These are phyloP conservation scores for Eleusine indica DNA, from an alignment of 176 grass and related monocot genomes.

Conservation along the genomic window DNA sequence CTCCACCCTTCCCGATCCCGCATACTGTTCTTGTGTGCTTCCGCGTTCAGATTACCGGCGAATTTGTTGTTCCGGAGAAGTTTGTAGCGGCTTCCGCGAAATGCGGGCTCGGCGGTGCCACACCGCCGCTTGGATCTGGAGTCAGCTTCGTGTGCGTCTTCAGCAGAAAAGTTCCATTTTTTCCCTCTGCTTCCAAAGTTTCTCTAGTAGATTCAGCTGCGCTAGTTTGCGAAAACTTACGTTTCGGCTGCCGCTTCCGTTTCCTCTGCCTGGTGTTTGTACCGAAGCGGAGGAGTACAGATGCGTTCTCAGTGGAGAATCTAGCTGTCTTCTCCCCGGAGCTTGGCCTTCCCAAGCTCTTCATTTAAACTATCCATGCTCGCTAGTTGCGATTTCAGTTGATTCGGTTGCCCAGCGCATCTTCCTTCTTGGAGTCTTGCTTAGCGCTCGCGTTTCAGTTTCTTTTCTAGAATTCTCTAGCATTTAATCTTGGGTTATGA, in stretches of 20 bases:
- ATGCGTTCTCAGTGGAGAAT: constrained; percentile 25
- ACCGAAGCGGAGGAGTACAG: constrained; percentile 16
- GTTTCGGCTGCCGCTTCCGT: background rate
- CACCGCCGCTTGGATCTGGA: constrained; percentile 41
- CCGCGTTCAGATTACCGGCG: background rate
- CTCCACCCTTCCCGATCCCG: background rate
- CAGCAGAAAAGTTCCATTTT: background rate
- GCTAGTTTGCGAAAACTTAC: background rate
- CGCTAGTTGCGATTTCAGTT: constrained; percentile 11
- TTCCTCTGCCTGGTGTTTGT: background rate
- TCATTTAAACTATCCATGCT: constrained; percentile 19
- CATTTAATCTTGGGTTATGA: constrained; percentile 21
- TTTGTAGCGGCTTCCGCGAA: constrained; percentile 28
- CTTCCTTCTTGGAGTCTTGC: constrained; percentile 21
- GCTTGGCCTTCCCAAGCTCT: background rate
- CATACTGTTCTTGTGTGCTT: background rate
- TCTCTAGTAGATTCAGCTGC: constrained; percentile 19
- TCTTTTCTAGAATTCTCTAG: background rate
- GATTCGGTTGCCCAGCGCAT: constrained; percentile 16
- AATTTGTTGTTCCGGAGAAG: background rate
- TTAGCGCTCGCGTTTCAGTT: constrained; percentile 15
- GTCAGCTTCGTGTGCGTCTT: background rate
- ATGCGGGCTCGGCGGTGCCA: constrained; percentile 40
- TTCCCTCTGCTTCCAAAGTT: background rate
- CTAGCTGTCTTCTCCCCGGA: constrained; percentile 12